phyloP scores from a whole-genome alignment of 208 protist species.

The Entamoeba invadens region DNA sequence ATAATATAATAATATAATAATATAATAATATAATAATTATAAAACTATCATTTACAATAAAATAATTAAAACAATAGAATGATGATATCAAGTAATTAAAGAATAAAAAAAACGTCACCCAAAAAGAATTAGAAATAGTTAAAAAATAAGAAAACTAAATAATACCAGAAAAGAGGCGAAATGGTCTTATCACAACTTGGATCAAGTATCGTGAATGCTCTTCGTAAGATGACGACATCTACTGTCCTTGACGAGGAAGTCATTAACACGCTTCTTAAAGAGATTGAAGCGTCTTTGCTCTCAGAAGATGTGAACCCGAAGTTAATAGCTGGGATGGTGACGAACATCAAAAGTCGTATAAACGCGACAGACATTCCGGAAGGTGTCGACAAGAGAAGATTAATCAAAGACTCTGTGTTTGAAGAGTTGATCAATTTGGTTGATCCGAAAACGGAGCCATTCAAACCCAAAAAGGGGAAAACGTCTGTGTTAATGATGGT shows the following conservation, averaged over 20 bases:
- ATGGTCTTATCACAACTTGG: background rate
- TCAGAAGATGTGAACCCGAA: background rate
- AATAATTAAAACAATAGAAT: too few relatives aligned
- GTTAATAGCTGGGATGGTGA: background rate
- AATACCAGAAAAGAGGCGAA: too few relatives aligned
- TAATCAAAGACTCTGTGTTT: background rate
- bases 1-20: too few relatives aligned
- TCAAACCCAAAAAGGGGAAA: background rate
- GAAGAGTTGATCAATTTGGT: background rate
- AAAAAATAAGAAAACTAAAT: too few relatives aligned
- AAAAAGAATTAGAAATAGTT: too few relatives aligned
- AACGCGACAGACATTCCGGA: background rate
- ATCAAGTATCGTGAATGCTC: background rate
- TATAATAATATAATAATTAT: too few relatives aligned
- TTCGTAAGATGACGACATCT: background rate
- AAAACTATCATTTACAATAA: too few relatives aligned
- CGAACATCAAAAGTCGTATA: background rate
- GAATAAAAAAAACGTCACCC: too few relatives aligned
- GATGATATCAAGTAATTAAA: too few relatives aligned
- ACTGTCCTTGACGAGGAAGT: background rate
- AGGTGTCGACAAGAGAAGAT: background rate
- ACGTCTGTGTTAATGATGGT: slow-evolving; percentile 34
- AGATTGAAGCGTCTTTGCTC: background rate
- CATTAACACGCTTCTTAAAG: background rate
- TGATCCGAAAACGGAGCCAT: slow-evolving; percentile 5